These are phyloP conservation scores for Tricholomella constricta DNA, from an alignment of 768 basidiomycete genomes.

Conservation along the genomic window DNA sequence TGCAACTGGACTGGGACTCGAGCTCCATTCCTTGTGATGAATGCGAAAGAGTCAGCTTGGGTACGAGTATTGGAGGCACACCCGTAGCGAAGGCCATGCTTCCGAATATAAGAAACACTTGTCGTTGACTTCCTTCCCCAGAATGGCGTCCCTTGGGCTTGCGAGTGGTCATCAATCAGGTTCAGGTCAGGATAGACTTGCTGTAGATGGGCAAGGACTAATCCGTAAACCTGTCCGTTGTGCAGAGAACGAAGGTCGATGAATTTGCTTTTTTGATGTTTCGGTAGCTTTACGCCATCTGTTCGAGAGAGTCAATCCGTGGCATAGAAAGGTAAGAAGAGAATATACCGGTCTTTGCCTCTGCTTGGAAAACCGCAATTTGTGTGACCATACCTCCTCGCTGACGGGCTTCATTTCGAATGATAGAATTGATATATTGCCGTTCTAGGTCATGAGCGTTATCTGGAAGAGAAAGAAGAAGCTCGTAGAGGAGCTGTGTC, in stretches of 20 bases:
- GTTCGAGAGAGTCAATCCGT: too few species aligned
- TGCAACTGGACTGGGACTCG: slow-evolving; percentile 10
- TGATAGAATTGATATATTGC: not conserved
- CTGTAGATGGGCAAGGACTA: not conserved
- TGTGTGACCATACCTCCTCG: not conserved
- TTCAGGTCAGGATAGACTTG: not conserved
- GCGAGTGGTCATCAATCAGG: not conserved
- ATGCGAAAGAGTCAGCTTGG: slow-evolving; percentile 17
- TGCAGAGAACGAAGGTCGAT: not conserved
- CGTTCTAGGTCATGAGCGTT: not conserved
- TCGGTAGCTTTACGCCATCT: not conserved
- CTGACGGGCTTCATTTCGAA: not conserved
- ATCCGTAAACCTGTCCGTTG: not conserved
- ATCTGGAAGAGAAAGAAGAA: not conserved
- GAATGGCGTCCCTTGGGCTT: not conserved
- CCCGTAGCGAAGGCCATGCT: slow-evolving; percentile 25
- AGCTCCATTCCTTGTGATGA: slow-evolving; percentile 5
- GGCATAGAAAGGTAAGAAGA: too few species aligned
- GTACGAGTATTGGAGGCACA: slow-evolving; percentile 14
- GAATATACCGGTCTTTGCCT: not conserved
- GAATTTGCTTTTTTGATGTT: not conserved
- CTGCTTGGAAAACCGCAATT: not conserved
- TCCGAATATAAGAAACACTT: slow-evolving; percentile 12
- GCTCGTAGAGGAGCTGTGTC: slow-evolving; percentile 10
- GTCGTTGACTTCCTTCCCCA: too few species aligned